These are phyloP conservation scores for Epichloe hybrida DNA, from an alignment of 2,329 filamentous ascomycete genomes.

Conservation along the genomic window DNA sequence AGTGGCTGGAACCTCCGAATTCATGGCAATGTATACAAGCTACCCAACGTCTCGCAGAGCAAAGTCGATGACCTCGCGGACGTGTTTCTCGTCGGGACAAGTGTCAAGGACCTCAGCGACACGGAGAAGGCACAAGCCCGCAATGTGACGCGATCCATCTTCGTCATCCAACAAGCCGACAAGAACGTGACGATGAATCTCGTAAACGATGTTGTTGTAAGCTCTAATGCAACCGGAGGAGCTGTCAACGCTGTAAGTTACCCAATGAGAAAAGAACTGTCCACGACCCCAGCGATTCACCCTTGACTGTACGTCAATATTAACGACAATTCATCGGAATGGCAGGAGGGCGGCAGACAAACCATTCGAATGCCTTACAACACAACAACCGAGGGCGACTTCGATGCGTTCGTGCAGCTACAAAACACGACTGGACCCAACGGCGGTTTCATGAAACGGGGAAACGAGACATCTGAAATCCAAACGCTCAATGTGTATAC, in stretches of 20 bases:
- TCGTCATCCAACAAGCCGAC: slow-evolving; percentile 58
- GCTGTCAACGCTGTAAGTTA: slow-evolving; percentile 27
- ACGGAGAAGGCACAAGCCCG: slow-evolving; percentile 53
- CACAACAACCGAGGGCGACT: slow-evolving; percentile 58
- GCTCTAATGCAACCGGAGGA: slow-evolving; percentile 43
- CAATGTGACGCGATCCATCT: slow-evolving; percentile 61
- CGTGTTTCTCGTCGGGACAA: slow-evolving; percentile 53
- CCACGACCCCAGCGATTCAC: too few relatives aligned
- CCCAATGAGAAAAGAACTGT: too few relatives aligned
- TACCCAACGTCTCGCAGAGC: slow-evolving; percentile 50
- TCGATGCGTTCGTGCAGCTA: slow-evolving; percentile 56
- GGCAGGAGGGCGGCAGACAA: slow-evolving; percentile 42
- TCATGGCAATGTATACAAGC: slow-evolving; percentile 72
- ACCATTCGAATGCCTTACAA: slow-evolving; percentile 48
- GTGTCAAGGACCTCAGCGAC: slow-evolving; percentile 43
- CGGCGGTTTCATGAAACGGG: slow-evolving; percentile 38
- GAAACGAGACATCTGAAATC: slow-evolving; percentile 49
- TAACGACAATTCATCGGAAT: not conserved
- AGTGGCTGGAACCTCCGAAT: slow-evolving; percentile 63
- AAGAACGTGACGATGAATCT: slow-evolving; percentile 51
- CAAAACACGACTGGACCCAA: slow-evolving; percentile 38
- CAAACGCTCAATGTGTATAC: slow-evolving; percentile 58
- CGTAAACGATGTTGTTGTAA: slow-evolving; percentile 26
- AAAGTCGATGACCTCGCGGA: slow-evolving; percentile 58
- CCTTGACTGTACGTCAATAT: not conserved